Percentiles rank a stretch among this genome's conserved stretches.
Conservation (phyloP, 805 yeast genomes). For the Lipomyces spencermartinsiae region DNA sequence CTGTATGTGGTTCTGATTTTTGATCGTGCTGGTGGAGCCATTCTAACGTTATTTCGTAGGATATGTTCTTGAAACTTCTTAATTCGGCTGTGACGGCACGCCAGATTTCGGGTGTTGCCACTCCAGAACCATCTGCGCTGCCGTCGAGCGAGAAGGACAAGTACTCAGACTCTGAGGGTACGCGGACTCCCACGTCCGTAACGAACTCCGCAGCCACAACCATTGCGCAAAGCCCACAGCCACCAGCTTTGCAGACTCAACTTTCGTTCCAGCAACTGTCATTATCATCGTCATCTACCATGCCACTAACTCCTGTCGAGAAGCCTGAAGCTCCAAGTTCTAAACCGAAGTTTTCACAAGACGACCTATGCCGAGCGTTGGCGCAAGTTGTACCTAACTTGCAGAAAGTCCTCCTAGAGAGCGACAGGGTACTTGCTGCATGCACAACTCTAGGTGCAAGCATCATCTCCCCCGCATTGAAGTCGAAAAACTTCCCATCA, state of each 20-base stretch:
- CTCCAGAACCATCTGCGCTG: slow-evolving; percentile 27
- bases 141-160: slow-evolving; percentile 25
- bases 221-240: slow-evolving; percentile 33
- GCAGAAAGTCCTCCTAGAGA: slow-evolving; percentile 56
- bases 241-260: slow-evolving; percentile 23
- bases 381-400: slow-evolving; percentile 51
- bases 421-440: slow-evolving; percentile 62
- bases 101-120: slow-evolving; percentile 28
- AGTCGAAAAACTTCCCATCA: slow-evolving; percentile 51
- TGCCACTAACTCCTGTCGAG: slow-evolving; percentile 12
- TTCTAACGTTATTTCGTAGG: slow-evolving; percentile 41
- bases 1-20: slow-evolving; percentile 30
- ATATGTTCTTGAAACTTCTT: slow-evolving; percentile 50
- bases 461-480: slow-evolving; percentile 60
- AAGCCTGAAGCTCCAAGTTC: slow-evolving; percentile 12
- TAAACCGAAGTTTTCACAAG: slow-evolving; percentile 46
- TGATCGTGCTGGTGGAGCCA: background rate
- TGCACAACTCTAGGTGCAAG: slow-evolving; percentile 61
- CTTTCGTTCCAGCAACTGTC: slow-evolving; percentile 24
- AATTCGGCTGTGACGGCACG: slow-evolving; percentile 41
- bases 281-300: slow-evolving; percentile 10
- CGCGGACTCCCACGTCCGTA: slow-evolving; percentile 14
- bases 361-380: slow-evolving; percentile 55
- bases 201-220: slow-evolving; percentile 38
- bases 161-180: slow-evolving; percentile 19